A percentile compares a stretch with the other conserved stretches of the same genome.
Evolutionary conservation across 495 filamentous ascomycete genomes (phyloP).

Genomic region (Xylaria acuta): DNA sequence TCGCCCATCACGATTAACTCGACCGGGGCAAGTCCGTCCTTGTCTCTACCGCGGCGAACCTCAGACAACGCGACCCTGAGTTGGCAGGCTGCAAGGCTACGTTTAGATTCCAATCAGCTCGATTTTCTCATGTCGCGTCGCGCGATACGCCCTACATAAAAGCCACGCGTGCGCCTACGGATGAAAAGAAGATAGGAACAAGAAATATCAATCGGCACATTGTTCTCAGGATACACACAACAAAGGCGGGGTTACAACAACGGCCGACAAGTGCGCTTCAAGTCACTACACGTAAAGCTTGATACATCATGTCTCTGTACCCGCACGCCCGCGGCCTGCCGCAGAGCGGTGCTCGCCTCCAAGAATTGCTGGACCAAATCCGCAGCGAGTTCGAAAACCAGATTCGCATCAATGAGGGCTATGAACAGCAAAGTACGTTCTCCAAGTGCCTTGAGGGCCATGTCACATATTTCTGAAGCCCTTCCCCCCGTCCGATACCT

Average conservation of each 20-base stretch:
- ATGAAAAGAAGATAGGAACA: not conserved
- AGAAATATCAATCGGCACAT: not conserved
- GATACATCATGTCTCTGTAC: slow-evolving; percentile 78
- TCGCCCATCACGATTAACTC: slow-evolving; percentile 8
- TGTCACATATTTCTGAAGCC: not conserved
- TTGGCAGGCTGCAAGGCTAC: not conserved
- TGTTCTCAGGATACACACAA: not conserved
- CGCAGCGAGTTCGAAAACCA: slow-evolving; percentile 89
- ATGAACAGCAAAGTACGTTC: slow-evolving; percentile 87
- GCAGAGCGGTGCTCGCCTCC: slow-evolving; percentile 71
- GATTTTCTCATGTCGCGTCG: slow-evolving; percentile 13
- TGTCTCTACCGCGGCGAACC: not conserved
- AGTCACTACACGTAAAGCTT: slow-evolving; percentile 13
- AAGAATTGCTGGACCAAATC: slow-evolving; percentile 88
- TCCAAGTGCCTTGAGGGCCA: not conserved
- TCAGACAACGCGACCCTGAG: not conserved
- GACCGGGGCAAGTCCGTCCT: not conserved
- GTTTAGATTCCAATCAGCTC: not conserved
- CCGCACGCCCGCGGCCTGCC: slow-evolving; percentile 78
- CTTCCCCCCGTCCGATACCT: not conserved
- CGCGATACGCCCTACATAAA: not conserved
- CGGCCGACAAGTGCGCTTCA: not conserved
- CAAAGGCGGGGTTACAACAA: slow-evolving; percentile 3
- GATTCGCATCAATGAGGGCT: slow-evolving; percentile 74
- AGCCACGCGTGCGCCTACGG: not conserved